phyloP scores from a whole-genome alignment of 768 basidiomycete genomes.

The Dioszegia crocea region DNA sequence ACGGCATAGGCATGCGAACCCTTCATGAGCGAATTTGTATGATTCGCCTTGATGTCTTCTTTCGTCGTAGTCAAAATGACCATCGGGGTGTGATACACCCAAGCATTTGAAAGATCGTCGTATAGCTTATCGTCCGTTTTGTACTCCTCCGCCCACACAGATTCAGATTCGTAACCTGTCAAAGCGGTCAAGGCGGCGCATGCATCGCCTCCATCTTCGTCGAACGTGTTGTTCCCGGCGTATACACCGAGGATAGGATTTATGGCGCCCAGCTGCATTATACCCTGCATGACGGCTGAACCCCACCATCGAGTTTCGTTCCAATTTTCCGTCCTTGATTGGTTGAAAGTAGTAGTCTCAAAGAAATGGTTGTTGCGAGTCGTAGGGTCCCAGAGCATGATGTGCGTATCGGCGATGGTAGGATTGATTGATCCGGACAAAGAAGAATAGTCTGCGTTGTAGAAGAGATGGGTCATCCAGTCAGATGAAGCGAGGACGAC shows the following conservation, averaged over 20 bases:
- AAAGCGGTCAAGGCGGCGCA: conserved; percentile 4
- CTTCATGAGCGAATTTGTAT: not conserved
- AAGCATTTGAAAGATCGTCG: not conserved
- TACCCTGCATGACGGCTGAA: conserved; percentile 12
- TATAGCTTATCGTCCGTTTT: not conserved
- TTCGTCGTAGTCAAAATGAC: conserved; percentile 4
- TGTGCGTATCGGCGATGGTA: not conserved
- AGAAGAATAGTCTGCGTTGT: conserved; percentile 17
- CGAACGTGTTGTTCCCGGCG: conserved; percentile 1
- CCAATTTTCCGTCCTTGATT: conserved; percentile 16
- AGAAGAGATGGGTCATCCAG: conserved; percentile 24
- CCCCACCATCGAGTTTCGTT: conserved; percentile 20
- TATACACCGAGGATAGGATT: conserved; percentile 5
- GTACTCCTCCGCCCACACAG: not conserved
- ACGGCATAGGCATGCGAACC: conserved; percentile 23
- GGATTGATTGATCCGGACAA: conserved; percentile 11
- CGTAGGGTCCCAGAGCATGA: conserved; percentile 11
- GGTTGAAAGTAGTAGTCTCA: conserved; percentile 8
- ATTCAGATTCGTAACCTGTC: conserved; percentile 4
- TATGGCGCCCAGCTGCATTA: conserved; percentile 3
- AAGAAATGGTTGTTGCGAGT: not conserved
- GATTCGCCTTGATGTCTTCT: not conserved
- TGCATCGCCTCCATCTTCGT: not conserved
- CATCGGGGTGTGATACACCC: conserved; percentile 6
- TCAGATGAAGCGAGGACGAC: conserved; percentile 21